Percentiles rank a stretch among this genome's conserved stretches.
Conservation (phyloP, 2,329 filamentous ascomycete species). For the Penicillium sp. region DNA sequence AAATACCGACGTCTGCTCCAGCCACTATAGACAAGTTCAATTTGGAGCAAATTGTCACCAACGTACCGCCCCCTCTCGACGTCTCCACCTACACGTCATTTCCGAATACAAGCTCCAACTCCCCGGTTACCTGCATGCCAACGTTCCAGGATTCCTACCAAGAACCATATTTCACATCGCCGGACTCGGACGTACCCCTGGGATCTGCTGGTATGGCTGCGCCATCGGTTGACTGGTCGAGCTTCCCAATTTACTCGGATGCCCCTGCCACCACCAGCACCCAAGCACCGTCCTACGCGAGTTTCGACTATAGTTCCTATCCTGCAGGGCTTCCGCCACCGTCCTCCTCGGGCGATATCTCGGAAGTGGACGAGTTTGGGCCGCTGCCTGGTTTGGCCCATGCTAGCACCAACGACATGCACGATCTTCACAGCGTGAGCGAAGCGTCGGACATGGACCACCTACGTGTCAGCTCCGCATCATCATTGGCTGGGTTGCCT, state of each 20-base stretch:
- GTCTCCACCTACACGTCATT: conserved; percentile 36
- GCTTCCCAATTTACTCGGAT: conserved; percentile 41
- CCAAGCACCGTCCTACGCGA: conserved; percentile 44
- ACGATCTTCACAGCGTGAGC: conserved; percentile 39
- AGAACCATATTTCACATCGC: conserved; percentile 41
- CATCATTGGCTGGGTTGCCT: conserved; percentile 40
- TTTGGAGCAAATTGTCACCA: conserved; percentile 32
- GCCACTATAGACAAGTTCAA: conserved; percentile 25
- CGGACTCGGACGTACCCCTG: conserved; percentile 39
- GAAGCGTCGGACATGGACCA: conserved; percentile 40
- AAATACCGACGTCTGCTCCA: conserved; percentile 24
- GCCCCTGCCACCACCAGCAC: conserved; percentile 37
- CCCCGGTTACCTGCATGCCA: conserved; percentile 29
- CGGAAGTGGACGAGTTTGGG: conserved; percentile 44
- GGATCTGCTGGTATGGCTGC: conserved; percentile 37
- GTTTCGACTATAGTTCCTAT: conserved; percentile 42
- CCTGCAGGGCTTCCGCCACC: conserved; percentile 37
- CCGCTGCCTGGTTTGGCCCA: conserved; percentile 29
- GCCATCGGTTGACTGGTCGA: conserved; percentile 46
- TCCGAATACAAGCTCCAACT: conserved; percentile 29
- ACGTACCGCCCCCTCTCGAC: conserved; percentile 35
- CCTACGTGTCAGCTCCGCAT: conserved; percentile 40
- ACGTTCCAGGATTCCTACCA: conserved; percentile 36
- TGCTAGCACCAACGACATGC: conserved; percentile 29
- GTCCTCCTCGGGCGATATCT: conserved; percentile 47